Evolutionary conservation across 2,329 filamentous ascomycete species (phyloP), one percentile per base, ranked within the genome.

Genomic region (Ciborinia camelliae): DNA sequence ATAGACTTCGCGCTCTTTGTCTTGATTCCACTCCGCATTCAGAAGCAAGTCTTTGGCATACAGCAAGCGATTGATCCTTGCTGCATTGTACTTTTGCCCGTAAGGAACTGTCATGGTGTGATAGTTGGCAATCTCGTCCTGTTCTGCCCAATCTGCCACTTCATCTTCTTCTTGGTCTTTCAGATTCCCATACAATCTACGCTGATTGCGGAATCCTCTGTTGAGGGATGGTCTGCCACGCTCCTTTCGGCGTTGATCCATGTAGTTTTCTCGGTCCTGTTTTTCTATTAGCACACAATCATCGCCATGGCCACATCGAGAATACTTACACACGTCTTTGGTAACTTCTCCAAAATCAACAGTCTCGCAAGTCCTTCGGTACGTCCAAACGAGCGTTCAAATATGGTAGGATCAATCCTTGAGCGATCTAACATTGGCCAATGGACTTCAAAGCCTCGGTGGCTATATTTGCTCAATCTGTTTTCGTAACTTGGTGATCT

Each of bases 401-500:
- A 96, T 57, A 96, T 92, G 28, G 91, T 96, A 6, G 92, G 92
- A 71, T 96, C 91, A 62, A 96, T 80, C 14, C 85, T 84, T n/a
- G 84, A 84, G 23, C 91, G 85, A 67, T 95, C 88, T 18, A 96
- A 80, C 12, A 86, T 81, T 1, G 88, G 83, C 87, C 90, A 96
- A 74, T 90, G 89, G 0, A 94, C 85, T 76, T 96, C 92, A 69
- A 96, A 96, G 20, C 91, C 90, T 51, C 91, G 82, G 72, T 90
- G 90, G 18, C 89, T 90, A 75, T 96, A 94, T 75, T 96, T 96
- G 20, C 90, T 91, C 15, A 96, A 81, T 12, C 92, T 87, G 69
- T 91, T 96, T 73, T 96, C 92, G 70, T 96, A 96, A 0, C 91
- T 95, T 0, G 91, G 91, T 23, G 90, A 94, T 50, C 92, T 86